phyloP scores from a whole-genome alignment of 371 early-diverging fungal genomes.

The Mortierella sp. region DNA sequence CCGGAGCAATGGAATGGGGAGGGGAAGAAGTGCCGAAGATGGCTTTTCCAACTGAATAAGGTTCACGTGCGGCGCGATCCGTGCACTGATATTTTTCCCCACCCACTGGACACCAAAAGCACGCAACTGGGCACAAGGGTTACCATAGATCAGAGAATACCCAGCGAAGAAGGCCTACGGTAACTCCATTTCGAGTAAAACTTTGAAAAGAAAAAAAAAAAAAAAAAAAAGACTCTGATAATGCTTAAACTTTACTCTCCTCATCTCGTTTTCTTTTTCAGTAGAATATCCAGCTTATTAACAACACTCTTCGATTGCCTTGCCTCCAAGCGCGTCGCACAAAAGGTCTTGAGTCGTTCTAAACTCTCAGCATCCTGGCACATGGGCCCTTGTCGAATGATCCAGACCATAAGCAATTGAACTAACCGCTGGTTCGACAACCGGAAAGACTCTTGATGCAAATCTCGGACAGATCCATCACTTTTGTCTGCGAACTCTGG shows the following conservation, averaged over 20 bases:
- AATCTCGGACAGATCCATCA: neutral
- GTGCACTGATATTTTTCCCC: no score
- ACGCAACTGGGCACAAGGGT: no score
- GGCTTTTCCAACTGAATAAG: no score
- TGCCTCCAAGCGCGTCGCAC: conserved; percentile 23
- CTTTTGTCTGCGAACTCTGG: neutral
- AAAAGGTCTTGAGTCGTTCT: conserved; percentile 30
- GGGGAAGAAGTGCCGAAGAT: neutral
- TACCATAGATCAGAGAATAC: no score
- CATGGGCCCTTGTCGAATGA: conserved; percentile 27
- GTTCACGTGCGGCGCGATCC: no score
- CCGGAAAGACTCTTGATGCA: conserved; percentile 14
- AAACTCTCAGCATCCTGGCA: conserved; percentile 32
- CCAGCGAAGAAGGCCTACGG: no score
- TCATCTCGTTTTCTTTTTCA: conserved; percentile 19
- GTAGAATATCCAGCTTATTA: conserved; percentile 25
- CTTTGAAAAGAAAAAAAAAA: no score
- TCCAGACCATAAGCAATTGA: conserved; percentile 40
- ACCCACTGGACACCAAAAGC: neutral
- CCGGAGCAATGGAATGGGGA: neutral
- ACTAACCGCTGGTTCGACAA: conserved; percentile 25
- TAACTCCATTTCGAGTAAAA: no score
- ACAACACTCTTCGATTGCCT: conserved; percentile 27
- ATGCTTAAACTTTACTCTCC: neutral
- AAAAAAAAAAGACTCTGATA: no score